Evolutionary conservation across 192 early-diverging fungal genomes (phyloP), one percentile per base, ranked within the genome.

Genomic region (Linderina pennispora): DNA sequence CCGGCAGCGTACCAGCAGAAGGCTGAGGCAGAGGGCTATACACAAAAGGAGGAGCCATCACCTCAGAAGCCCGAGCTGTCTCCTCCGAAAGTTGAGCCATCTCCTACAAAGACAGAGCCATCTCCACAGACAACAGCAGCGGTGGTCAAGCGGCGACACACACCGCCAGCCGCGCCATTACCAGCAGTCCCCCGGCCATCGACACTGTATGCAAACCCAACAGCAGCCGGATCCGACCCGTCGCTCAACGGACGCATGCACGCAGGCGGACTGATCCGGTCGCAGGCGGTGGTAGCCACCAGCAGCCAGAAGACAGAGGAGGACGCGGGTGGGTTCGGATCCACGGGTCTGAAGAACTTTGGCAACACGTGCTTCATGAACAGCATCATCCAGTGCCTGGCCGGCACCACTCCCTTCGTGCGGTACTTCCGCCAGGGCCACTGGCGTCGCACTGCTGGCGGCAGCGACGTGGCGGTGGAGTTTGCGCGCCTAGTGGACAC

Each of bases 361-460:
- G 88, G 88, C 43, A 91, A 88, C 54, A 91, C 88, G 3, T 91
- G 88, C 45, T 91, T 79, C 52, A 88, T 89, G 88, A 91, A 91
- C 58, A 80, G 86, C 28, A 77, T 88, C 25, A 77, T 91, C 36
- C 88, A 91, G 47, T 87, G 84, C 42, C 67, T 91, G 17, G 82
- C 76, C 22, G 84, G 79, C 9, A 87, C 88, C 0, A 54, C 73
- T 4, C 83, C 85, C 4, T 69, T 90, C 17, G 74, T 81, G 11
- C 76, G 85, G 7, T 90, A 79, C 60, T 88, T 88, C 61, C 52
- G 80, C 67, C 77, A 76, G 23, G 84, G 84, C 19, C 65, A 49
- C 16, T 73, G 62, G 63, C 47, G 47, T 23, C 58, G 53, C 38
- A 56, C 67, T 19, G 38, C 26, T 87, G 77, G 46, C 71, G 79